Evolutionary conservation across 495 filamentous ascomycete species (phyloP).

Genomic region (Sporormia fimetaria): DNA sequence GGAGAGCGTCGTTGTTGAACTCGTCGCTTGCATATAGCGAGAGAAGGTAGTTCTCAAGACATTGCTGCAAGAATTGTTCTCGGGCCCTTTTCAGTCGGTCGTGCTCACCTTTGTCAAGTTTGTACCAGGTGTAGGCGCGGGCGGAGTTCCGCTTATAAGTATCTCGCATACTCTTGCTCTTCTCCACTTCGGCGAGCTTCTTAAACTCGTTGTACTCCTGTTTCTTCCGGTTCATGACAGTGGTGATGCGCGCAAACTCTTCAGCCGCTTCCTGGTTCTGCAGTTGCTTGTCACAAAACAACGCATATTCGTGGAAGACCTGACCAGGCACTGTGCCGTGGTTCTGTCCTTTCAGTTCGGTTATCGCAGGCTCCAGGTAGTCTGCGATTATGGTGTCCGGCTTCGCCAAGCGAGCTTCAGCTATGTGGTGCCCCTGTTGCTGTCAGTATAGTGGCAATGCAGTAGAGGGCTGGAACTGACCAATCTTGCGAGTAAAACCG

Average conservation of each 20-base stretch:
- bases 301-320: constrained; percentile 89
- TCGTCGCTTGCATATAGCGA: constrained; percentile 71
- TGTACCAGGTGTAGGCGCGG: constrained; percentile 79
- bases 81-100: constrained; percentile 62
- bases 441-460: constrained; percentile 5
- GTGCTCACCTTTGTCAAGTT: constrained; percentile 78
- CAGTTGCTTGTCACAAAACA: constrained; percentile 88
- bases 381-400: constrained; percentile 77
- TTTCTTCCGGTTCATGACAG: constrained; percentile 63
- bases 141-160: constrained; percentile 35
- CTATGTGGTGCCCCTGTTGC: constrained; percentile 63
- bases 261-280: constrained; percentile 73
- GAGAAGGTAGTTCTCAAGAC: constrained; percentile 90
- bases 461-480: constrained; percentile 37
- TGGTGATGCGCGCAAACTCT: constrained; percentile 71
- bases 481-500: constrained; percentile 75
- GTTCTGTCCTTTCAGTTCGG: constrained; percentile 57
- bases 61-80: constrained; percentile 69
- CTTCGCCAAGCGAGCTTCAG: constrained; percentile 85
- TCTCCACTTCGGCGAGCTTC: constrained; percentile 59
- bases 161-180: constrained; percentile 31
- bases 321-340: constrained; percentile 67
- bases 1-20: constrained; percentile 77
- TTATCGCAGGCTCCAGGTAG: constrained; percentile 72
- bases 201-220: constrained; percentile 36